Evolutionary conservation across 768 basidiomycete species (phyloP), one percentile per base, ranked within the genome.

Genomic region (Rhodosporidiobolus sp.): DNA sequence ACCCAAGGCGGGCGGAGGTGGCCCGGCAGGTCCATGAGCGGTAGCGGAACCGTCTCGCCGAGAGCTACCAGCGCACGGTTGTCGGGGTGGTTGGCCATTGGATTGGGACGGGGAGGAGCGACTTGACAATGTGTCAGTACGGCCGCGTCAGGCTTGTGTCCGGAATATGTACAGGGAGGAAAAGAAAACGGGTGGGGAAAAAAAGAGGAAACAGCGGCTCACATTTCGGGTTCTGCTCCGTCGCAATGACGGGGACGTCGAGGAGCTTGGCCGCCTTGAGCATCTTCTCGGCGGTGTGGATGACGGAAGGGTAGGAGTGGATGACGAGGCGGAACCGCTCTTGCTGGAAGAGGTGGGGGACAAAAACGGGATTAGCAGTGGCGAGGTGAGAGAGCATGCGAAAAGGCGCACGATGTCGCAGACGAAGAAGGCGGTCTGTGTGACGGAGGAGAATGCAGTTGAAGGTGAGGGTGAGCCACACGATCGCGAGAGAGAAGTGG

Each of bases 211-310:
- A n/a, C 12, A 34, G 32, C 20, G n/a, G 20, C 83, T 57, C 66
- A 89, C 91, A 90, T 85, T 83, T 87, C 5, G 90, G 85, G 78
- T 91, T 90, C 81, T 95, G 92, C 72, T 92, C 92, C 0, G 93
- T 94, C 32, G 84, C 86, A n/a, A 94, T 79, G 17, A 94, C 87
- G 54, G 87, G 87, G 57, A 90, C 85, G 62, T 86, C 83, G 53
- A 90, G 83, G 64, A 89, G 81, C 87, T 89, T 61, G 3, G 65
- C 67, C 26, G 53, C 61, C 12, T 52, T 46, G 52, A 69, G 57
- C 84, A 94, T 86, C 81, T 92, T 94, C 80, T 86, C 87, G 28
- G 86, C 85, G 2, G 89, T 90, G 43, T 83, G 77, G 30, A 90
- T 49, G 75, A 94, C 85, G 71, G 87, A 84, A 48, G 89, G 87